A percentile compares a stretch with the other conserved stretches of the same genome.
Evolutionary conservation across 2,329 filamentous ascomycete genomes (phyloP).

Genomic region (Paramyrothecium roridum): DNA sequence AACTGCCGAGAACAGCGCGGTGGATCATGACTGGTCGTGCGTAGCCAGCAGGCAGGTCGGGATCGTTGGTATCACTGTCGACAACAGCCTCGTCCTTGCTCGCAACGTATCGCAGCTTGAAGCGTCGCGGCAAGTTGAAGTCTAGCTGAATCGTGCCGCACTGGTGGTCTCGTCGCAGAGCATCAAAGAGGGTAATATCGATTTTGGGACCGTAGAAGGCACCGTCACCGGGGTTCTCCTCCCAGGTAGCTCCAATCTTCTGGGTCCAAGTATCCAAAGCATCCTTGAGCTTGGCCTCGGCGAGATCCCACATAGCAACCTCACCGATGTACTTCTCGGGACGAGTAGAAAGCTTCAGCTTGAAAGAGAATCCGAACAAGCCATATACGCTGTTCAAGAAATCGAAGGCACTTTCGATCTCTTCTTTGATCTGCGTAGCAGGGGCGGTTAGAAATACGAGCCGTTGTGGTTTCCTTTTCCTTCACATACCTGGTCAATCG

Average conservation of each 20-base stretch:
- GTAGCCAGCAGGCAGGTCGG: slow-evolving; percentile 60
- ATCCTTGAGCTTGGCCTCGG: slow-evolving; percentile 75
- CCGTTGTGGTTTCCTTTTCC: not conserved
- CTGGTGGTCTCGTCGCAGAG: slow-evolving; percentile 64
- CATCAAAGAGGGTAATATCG: slow-evolving; percentile 91
- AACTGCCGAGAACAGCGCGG: slow-evolving; percentile 72
- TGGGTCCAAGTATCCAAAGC: slow-evolving; percentile 75
- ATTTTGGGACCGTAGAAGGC: slow-evolving; percentile 99
- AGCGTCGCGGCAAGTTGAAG: slow-evolving; percentile 64
- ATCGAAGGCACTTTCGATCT: slow-evolving; percentile 78
- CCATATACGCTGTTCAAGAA: slow-evolving; percentile 75
- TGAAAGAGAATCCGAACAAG: slow-evolving; percentile 68
- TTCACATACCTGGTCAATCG: slow-evolving; percentile 29
- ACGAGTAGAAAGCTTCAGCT: slow-evolving; percentile 89
- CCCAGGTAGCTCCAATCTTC: slow-evolving; percentile 67
- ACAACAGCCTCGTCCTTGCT: slow-evolving; percentile 44
- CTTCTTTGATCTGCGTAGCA: slow-evolving; percentile 28
- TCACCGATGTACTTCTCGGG: slow-evolving; percentile 86
- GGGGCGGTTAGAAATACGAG: slow-evolving; percentile 4
- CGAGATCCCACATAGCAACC: slow-evolving; percentile 82
- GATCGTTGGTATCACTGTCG: slow-evolving; percentile 40
- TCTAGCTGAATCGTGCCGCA: slow-evolving; percentile 86
- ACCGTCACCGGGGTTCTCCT: slow-evolving; percentile 89
- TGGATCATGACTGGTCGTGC: slow-evolving; percentile 84
- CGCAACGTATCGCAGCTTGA: slow-evolving; percentile 44